Base-by-base conservation (phyloP, 2,329 filamentous ascomycete species). In the Paradendryphiella salina region DNA sequence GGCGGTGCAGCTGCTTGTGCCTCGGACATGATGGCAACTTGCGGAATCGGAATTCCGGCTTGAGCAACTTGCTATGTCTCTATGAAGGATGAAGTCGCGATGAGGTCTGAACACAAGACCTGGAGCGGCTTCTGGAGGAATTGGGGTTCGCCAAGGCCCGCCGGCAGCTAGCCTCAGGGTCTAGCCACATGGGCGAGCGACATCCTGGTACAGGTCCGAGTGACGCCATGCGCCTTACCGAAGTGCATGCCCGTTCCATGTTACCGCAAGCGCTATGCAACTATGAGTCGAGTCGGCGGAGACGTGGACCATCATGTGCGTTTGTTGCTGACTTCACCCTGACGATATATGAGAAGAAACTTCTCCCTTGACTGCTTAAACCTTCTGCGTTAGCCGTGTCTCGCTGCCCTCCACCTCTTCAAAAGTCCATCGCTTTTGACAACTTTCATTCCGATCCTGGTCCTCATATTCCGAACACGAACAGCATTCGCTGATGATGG, bases 11-110 rank as follows among this genome's bases (percentile, higher is more conserved):
- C 46, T 52, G 54, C 51, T 50, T 53, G 61, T 63, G 52, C 63
- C 60, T 70, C 64, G 15, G 70, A 58, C 69, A 73, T 73, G 45
- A 32, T 59, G 57, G 54, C 54, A 38, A 47, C 42, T 35, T 58
- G 47, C 36, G 46, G 43, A 56, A 38, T 40, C 39, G 18, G 11
- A 44, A 39, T 51, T 56, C 57, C 54, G 46, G 38, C 34, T 39
- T 32, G 41, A 38, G 49, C 34, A 46, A 43, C 49, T 35, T 50
- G 39, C 54, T 52, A 37, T 44, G 21, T 48, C 20, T 29, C 26
- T 43, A 23, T 36, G 29, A 31, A 15, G 50, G 39, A 29, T 20
- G 38, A 20, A 31, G 21, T 35, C 15, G 41, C 32, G 45, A 47
- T 52, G 50, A 40, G 42, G 50, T 52, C 40, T 52, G 50, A 48